Percentiles rank a stretch among this genome's conserved stretches.
phyloP scores from a whole-genome alignment of 192 early-diverging fungal genomes.

The Coemansia brasiliensis region DNA sequence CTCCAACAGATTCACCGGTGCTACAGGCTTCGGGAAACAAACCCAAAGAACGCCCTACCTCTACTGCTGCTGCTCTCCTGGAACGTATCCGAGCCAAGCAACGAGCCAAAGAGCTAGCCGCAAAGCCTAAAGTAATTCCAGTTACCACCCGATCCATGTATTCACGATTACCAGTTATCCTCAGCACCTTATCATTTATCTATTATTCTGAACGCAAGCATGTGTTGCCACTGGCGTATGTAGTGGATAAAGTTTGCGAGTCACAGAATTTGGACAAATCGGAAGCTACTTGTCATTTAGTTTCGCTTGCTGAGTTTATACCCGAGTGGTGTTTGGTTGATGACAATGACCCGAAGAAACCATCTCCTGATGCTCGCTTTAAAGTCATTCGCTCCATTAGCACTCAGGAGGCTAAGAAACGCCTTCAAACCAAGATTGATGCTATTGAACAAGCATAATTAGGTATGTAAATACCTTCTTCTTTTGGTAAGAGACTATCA shows the following conservation, averaged over 20 bases:
- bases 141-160: constrained; percentile 36
- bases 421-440: constrained; percentile 20
- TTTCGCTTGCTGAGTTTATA: constrained; percentile 25
- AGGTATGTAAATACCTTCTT: too few species aligned
- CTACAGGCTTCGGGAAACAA: constrained; percentile 9
- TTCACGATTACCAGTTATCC: constrained; percentile 40
- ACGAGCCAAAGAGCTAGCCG: constrained; percentile 22
- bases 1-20: constrained; percentile 30
- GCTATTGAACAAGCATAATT: neutral
- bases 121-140: neutral
- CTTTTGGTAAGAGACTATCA: too few species aligned
- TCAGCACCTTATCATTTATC: constrained; percentile 46
- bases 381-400: constrained; percentile 30
- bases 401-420: constrained; percentile 31
- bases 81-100: constrained; percentile 57
- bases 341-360: constrained; percentile 3
- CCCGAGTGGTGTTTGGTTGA: constrained; percentile 46
- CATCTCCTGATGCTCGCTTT: constrained; percentile 27
- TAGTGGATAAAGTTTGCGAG: constrained; percentile 46
- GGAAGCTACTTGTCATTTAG: constrained; percentile 21
- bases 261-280: constrained; percentile 28
- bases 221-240: constrained; percentile 32
- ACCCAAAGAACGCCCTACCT: constrained; percentile 6
- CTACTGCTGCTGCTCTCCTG: constrained; percentile 26
- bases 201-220: constrained; percentile 46